A percentile compares a stretch with the other conserved stretches of the same genome.
Evolutionary conservation across 1,139 yeast genomes (phyloP).

Genomic region (Nakaseomyces glabratus): DNA sequence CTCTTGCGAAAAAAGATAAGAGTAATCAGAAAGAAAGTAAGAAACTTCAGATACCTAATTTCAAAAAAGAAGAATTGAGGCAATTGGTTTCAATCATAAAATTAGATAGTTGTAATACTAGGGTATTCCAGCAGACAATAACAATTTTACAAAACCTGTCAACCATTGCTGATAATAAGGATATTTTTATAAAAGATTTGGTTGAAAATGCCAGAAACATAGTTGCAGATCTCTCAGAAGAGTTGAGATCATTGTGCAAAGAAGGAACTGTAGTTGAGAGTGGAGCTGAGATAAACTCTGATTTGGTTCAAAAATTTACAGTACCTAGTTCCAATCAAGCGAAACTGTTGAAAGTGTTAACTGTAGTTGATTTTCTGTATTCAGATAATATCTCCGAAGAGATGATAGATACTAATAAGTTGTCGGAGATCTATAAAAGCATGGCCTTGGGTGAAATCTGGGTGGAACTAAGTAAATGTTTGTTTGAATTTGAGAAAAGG

Average conservation of each 20-base stretch:
- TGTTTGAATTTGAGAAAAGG: slow-evolving; percentile 37
- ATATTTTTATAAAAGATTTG: slow-evolving; percentile 59
- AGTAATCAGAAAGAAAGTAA: slow-evolving; percentile 21
- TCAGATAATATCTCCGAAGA: slow-evolving; percentile 29
- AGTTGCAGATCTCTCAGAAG: slow-evolving; percentile 49
- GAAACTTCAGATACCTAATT: slow-evolving; percentile 50
- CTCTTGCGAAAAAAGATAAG: slow-evolving; percentile 35
- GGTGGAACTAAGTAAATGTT: slow-evolving; percentile 77
- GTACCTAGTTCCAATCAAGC: slow-evolving; percentile 84
- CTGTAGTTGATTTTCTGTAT: slow-evolving; percentile 81
- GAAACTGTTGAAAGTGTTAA: slow-evolving; percentile 68
- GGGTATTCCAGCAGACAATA: slow-evolving; percentile 77
- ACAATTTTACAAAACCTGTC: slow-evolving; percentile 77
- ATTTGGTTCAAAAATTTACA: slow-evolving; percentile 57
- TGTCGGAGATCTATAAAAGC: slow-evolving; percentile 54
- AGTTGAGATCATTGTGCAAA: slow-evolving; percentile 43
- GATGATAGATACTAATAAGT: slow-evolving; percentile 25
- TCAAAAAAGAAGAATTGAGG: slow-evolving; percentile 56
- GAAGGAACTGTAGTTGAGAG: slow-evolving; percentile 36
- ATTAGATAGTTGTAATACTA: slow-evolving; percentile 80
- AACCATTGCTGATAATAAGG: slow-evolving; percentile 50
- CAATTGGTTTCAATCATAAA: slow-evolving; percentile 60
- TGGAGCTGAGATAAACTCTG: slow-evolving; percentile 43
- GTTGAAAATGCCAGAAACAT: slow-evolving; percentile 56
- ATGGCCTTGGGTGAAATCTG: slow-evolving; percentile 73